Evolutionary conservation across 1,284 basidiomycete species (phyloP).

Genomic region (Cryptococcus sp.): DNA sequence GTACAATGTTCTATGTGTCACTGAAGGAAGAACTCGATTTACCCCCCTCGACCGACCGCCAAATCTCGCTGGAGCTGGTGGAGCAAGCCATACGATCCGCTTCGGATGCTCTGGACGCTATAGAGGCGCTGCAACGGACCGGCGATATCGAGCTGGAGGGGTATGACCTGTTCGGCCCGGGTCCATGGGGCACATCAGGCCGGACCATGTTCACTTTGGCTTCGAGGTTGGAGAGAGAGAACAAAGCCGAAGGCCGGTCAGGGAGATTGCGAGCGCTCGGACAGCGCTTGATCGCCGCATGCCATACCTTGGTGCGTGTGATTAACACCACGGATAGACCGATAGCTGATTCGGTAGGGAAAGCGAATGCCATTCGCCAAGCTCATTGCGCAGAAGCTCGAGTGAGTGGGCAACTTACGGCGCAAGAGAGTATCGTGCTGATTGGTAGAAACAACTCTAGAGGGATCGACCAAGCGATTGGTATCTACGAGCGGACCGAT

Average conservation of each 20-base stretch:
- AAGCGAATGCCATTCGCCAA: constrained; percentile 2
- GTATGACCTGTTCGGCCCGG: neutral
- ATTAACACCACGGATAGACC: neutral
- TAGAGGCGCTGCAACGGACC: neutral
- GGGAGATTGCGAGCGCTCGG: neutral
- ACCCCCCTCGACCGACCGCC: neutral
- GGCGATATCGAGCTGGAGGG: constrained; percentile 2
- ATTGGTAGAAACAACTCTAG: neutral
- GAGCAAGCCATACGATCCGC: neutral
- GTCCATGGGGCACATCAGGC: neutral
- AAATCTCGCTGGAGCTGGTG: neutral
- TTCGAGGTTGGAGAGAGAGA: neutral
- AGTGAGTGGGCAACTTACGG: neutral
- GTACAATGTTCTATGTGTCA: constrained; percentile 2
- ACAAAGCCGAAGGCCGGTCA: neutral
- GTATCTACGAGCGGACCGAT: neutral
- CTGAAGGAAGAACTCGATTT: neutral
- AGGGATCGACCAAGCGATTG: neutral
- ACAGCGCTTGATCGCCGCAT: neutral
- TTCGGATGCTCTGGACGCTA: neutral
- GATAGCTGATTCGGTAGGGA: neutral
- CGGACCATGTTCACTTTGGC: neutral
- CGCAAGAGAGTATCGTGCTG: neutral
- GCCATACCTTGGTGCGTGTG: neutral
- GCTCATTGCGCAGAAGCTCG: constrained; percentile 2